phyloP scores from a whole-genome alignment of 345 rosid genomes.

The Salix exigua region DNA sequence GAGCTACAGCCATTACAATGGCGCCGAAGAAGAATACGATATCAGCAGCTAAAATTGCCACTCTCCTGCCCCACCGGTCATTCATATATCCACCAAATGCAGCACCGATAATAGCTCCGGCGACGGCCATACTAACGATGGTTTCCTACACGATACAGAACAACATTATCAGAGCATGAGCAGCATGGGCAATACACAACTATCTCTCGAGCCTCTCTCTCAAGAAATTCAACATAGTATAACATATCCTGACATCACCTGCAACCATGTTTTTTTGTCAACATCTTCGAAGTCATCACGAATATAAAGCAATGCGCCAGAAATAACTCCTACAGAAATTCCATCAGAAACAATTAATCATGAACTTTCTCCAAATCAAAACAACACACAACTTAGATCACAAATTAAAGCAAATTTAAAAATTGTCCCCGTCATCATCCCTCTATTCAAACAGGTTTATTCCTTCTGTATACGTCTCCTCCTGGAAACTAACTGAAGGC shows the following conservation, averaged over 20 bases:
- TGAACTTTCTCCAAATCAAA: neutral
- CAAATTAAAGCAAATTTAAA: neutral
- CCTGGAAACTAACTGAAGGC: neutral
- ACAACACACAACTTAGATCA: neutral
- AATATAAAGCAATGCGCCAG: constrained; percentile 84
- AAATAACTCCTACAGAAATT: constrained; percentile 54
- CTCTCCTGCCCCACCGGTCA: constrained; percentile 66
- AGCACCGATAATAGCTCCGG: constrained; percentile 89
- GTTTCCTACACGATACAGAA: constrained; percentile 31
- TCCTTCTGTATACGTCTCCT: no score
- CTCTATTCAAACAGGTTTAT: no score
- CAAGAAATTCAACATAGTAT: neutral
- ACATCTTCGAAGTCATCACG: constrained; percentile 65
- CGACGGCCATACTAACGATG: constrained; percentile 85
- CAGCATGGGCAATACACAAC: neutral
- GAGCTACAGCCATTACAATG: constrained; percentile 62
- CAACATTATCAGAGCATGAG: neutral
- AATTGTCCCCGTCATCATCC: no score
- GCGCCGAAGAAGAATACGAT: constrained; percentile 65
- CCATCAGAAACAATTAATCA: neutral
- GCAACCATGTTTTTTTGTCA: constrained; percentile 63
- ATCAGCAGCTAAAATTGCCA: constrained; percentile 61
- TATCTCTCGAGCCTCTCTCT: neutral
- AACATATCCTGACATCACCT: constrained; percentile 26
- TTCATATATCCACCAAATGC: constrained; percentile 74